Base-by-base conservation (phyloP, 83 land plant species). In the Picea abies region DNA sequence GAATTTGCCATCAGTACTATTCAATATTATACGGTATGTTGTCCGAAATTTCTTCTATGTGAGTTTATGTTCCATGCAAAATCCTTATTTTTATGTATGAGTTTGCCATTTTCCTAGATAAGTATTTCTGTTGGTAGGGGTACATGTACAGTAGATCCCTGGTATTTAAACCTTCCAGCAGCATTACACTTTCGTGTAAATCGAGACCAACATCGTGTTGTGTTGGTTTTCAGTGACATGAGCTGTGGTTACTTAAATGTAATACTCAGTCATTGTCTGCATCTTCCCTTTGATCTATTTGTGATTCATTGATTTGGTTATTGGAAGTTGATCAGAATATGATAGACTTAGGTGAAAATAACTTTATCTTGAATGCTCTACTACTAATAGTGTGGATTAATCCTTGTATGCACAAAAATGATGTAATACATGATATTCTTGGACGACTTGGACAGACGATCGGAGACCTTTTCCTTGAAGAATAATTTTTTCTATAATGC, bases 1-100 rank as follows among this genome's bases (percentile, higher is more conserved):
- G 76, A 72, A 72, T 72, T 72, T 44, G 56, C 76, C 76, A 72
- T 72, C 76, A n/a, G 44, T 72, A 44, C 76, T 72, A n/a, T 72
- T 72, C n/a, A 20, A 72, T 72, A 72, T 72, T 72, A 72, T 72
- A 72, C 52, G 76, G 76, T 72, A 72, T 10, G 76, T 72, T 72
- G 2, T 6, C 12, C 14, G 3, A 52, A 52, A 10, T 19, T 70
- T 71, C n/a, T 71, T 37, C 7, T 41, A 37, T 39, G 20, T n/a
- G 14, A 72, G 44, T 41, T 72, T 22, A 47, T 8, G 20, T 44
- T 69, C 20, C 11, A 41, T 7, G 56, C 23, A 72, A 72, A 0
- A 41, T 8, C 19, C n/a, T 41, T 8, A 10, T 8, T 20, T 14
- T 39, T 44, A 72, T 35, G 39, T 20, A 19, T 72, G 47, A 72